Conservation (phyloP, 1,139 yeast genomes). For the Candida freyschussii region DNA sequence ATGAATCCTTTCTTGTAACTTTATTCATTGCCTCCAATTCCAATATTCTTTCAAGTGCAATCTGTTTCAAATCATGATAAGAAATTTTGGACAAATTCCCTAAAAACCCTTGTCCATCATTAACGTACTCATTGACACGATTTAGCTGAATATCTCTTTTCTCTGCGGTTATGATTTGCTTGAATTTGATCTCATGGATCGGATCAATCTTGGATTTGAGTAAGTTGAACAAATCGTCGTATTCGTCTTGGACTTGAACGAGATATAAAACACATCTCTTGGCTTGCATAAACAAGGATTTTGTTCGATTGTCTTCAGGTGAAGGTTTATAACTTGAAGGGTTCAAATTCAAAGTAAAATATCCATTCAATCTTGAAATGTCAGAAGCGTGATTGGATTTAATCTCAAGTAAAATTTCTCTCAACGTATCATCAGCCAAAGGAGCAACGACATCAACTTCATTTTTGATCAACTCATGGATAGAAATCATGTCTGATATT, state of each 20-base stretch:
- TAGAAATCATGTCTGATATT: slow-evolving; percentile 57
- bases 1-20: slow-evolving; percentile 63
- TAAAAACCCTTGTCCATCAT: slow-evolving; percentile 26
- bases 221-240: slow-evolving; percentile 66
- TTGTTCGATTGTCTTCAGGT: slow-evolving; percentile 38
- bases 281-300: slow-evolving; percentile 66
- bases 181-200: slow-evolving; percentile 60
- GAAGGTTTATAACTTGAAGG: slow-evolving; percentile 42
- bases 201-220: slow-evolving; percentile 67
- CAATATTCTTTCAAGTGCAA: slow-evolving; percentile 69
- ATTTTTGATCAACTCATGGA: slow-evolving; percentile 54
- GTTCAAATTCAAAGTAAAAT: slow-evolving; percentile 37
- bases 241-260: slow-evolving; percentile 72
- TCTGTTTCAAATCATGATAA: slow-evolving; percentile 73
- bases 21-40: slow-evolving; percentile 70
- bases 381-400: slow-evolving; percentile 41
- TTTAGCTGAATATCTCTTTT: slow-evolving; percentile 27
- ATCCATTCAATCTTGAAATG: slow-evolving; percentile 31
- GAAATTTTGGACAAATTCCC: slow-evolving; percentile 32
- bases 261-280: slow-evolving; percentile 78
- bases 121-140: slow-evolving; percentile 27
- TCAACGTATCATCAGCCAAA: slow-evolving; percentile 50
- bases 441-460: slow-evolving; percentile 51
- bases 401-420: slow-evolving; percentile 38
- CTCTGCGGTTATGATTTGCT: slow-evolving; percentile 50